Evolutionary conservation across 225 moss, liverwort and hornwort species (phyloP).

Genomic region (Pleurozium schreberi): DNA sequence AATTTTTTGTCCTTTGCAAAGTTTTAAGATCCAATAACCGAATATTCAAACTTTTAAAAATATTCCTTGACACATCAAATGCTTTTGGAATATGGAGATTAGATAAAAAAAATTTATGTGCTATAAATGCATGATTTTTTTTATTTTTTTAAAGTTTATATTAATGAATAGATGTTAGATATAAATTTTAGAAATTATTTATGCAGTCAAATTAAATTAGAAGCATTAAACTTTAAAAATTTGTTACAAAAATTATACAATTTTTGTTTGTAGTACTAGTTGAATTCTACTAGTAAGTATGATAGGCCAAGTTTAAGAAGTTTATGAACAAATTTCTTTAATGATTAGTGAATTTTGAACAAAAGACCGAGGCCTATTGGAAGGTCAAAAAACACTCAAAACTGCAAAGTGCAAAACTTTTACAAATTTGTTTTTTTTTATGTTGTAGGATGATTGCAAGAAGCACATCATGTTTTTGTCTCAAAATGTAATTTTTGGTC

Average conservation of each 20-base stretch:
- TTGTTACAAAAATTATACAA: neutral
- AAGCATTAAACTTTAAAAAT: neutral
- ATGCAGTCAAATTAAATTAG: neutral
- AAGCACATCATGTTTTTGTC: no score
- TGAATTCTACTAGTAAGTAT: no score
- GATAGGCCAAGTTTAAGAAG: neutral
- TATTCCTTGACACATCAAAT: neutral
- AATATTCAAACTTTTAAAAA: neutral
- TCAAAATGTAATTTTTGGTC: no score
- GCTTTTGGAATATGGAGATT: accelerated
- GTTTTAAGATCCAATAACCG: neutral
- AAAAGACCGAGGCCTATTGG: neutral
- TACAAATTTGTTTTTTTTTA: neutral
- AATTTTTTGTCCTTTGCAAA: neutral
- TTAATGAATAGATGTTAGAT: neutral
- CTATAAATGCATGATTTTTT: neutral
- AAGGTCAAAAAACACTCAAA: neutral
- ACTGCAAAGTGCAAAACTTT: neutral
- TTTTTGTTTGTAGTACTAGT: no score
- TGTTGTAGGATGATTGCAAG: no score
- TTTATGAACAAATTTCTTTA: no score
- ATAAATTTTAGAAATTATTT: neutral
- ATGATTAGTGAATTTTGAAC: neutral
- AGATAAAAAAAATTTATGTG: neutral
- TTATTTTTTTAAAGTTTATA: neutral